Evolutionary conservation across 1,284 basidiomycete species (phyloP).

Genomic region (Volvariella surrecta): DNA sequence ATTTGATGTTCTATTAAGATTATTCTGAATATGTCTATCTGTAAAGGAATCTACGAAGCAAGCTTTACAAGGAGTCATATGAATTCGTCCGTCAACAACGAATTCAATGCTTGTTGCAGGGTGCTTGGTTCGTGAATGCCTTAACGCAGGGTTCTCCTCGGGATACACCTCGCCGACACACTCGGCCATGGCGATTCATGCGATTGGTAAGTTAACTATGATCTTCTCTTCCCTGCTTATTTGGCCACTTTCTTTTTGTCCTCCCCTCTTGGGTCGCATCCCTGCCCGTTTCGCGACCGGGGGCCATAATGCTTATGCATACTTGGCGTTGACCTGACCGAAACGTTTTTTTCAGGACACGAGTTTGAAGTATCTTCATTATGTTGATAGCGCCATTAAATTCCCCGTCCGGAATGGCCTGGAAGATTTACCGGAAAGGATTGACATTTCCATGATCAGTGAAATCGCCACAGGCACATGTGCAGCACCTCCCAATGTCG

Average conservation of each 20-base stretch:
- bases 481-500: conserved; percentile 52
- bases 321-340: background rate
- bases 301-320: background rate
- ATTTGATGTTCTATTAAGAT: conserved; percentile 5
- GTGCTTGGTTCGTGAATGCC: conserved; percentile 87
- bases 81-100: conserved; percentile 91
- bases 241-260: conserved; percentile 3
- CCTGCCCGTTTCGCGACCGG: conserved; percentile 1
- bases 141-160: conserved; percentile 43
- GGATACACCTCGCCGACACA: conserved; percentile 46
- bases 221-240: background rate
- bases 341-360: conserved; percentile 44
- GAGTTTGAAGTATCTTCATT: conserved; percentile 74
- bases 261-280: conserved; percentile 2
- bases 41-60: conserved; percentile 72
- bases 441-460: conserved; percentile 72
- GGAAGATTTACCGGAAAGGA: conserved; percentile 81
- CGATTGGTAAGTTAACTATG: conserved; percentile 42
- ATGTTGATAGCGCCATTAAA: conserved; percentile 71
- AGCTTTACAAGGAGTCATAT: conserved; percentile 86
- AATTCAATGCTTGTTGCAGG: conserved; percentile 79
- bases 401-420: conserved; percentile 72
- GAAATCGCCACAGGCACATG: conserved; percentile 79
- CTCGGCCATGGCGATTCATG: conserved; percentile 71
- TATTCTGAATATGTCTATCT: conserved; percentile 1